Evolutionary conservation across 805 yeast species (phyloP), one percentile per base, ranked within the genome.

Genomic region (Candida maltosa): DNA sequence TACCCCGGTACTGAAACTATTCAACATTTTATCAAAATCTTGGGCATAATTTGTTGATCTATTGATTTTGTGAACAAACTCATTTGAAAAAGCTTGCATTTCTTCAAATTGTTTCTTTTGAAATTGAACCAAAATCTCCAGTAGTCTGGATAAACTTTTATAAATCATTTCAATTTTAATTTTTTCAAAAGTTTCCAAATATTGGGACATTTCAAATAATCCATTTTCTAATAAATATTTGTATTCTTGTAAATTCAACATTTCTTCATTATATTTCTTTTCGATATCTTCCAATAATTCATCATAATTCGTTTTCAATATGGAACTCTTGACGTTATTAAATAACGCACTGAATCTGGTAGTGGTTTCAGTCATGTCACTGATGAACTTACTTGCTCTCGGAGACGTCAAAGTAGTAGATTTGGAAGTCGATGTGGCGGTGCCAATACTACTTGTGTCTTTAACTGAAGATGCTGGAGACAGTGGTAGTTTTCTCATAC

Each of bases 101-200:
- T 46, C 40, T 7, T 48, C 48, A 4, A 65, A 47, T 1, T 62
- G 47, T 5, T 40, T 29, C 23, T 55, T 40, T 3, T 64, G 51
- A 27, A 40, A 51, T 12, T 55, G 52, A 42, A 58, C 54, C 2
- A 60, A 39, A 2, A 65, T 41, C 29, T 58, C 62, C 60, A 58
- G 62, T 12, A 68, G 47, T 33, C 50, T 53, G 3, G 62, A 42
- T 26, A 68, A 52, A 26, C 62, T 53, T 20, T 51, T 44, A 42
- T 62, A 64, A 4, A 64, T 40, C 8, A 63, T 33, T 34, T 57
- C 58, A 20, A 66, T 60, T 42, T 60, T 64, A 25, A 41, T 36
- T 26, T 41, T 54, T 41, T 68, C 73, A 40, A 68, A 67, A 9
- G 32, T 39, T 42, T 65, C 68, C 14, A 67, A 38, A 14, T 39